Conservation (phyloP, 495 filamentous ascomycete genomes). For the Tricharina praecox region DNA sequence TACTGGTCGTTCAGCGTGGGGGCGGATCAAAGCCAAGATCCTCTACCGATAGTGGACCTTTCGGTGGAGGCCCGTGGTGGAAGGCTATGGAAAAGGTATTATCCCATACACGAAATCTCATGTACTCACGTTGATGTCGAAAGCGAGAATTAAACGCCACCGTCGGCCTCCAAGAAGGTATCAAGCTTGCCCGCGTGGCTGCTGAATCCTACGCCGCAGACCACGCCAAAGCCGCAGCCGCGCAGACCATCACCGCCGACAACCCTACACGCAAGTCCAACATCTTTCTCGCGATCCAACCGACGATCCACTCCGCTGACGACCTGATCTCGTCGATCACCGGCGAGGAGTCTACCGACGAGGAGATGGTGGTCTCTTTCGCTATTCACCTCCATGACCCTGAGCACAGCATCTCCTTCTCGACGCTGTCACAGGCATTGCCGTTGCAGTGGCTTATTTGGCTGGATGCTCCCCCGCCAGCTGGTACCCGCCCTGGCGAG, state of each 20-base stretch:
- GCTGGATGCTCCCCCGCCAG: constrained; percentile 60
- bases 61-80: constrained; percentile 83
- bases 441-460: constrained; percentile 77
- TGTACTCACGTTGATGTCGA: constrained; percentile 28
- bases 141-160: constrained; percentile 66
- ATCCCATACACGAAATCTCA: background rate
- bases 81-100: constrained; percentile 36
- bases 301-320: constrained; percentile 41
- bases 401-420: constrained; percentile 75
- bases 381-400: constrained; percentile 89
- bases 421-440: constrained; percentile 65
- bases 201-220: constrained; percentile 77
- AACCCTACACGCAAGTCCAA: constrained; percentile 86
- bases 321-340: constrained; percentile 22
- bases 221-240: constrained; percentile 57
- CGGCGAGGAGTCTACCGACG: constrained; percentile 29
- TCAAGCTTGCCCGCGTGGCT: constrained; percentile 70
- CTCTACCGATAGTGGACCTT: constrained; percentile 40
- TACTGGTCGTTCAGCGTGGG: constrained; percentile 89
- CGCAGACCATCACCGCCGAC: constrained; percentile 56
- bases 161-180: constrained; percentile 64
- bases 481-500: constrained; percentile 25
- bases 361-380: constrained; percentile 52
- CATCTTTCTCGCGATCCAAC: constrained; percentile 87
- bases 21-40: constrained; percentile 55